These are phyloP conservation scores for Chalciporus piperatus DNA, from an alignment of 768 basidiomycete genomes.

Conservation along the genomic window DNA sequence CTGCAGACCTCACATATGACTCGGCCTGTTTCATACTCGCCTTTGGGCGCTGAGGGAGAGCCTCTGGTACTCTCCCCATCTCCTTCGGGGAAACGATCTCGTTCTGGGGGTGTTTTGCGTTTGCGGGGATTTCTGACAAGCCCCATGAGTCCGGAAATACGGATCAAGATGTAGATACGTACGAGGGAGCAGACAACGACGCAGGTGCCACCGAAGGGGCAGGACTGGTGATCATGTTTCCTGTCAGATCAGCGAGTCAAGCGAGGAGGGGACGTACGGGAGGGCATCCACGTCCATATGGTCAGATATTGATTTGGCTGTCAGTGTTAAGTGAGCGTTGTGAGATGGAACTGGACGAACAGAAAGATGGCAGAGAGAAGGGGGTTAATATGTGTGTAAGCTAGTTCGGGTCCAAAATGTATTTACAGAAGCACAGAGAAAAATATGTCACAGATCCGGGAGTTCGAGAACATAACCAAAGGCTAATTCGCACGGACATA, in stretches of 20 bases:
- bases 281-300: slow-evolving; percentile 19
- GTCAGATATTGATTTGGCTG: slow-evolving; percentile 7
- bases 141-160: slow-evolving; percentile 12
- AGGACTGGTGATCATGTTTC: slow-evolving; percentile 12
- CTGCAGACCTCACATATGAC: slow-evolving; percentile 67
- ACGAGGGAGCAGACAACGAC: slow-evolving; percentile 16
- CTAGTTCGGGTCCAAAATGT: slow-evolving; percentile 37
- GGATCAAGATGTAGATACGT: slow-evolving; percentile 19
- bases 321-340: neutral
- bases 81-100: slow-evolving; percentile 16
- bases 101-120: slow-evolving; percentile 36
- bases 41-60: slow-evolving; percentile 26
- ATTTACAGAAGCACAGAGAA: slow-evolving; percentile 39
- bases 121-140: slow-evolving; percentile 36
- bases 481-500: slow-evolving; percentile 31
- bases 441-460: slow-evolving; percentile 41
- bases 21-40: slow-evolving; percentile 64
- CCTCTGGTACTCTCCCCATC: slow-evolving; percentile 9
- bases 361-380: slow-evolving; percentile 16
- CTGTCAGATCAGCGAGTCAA: slow-evolving; percentile 14
- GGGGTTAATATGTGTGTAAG: slow-evolving; percentile 35
- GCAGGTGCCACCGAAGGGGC: slow-evolving; percentile 13
- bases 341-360: neutral
- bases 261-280: slow-evolving; percentile 15
- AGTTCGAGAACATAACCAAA: slow-evolving; percentile 40